Percentiles rank a stretch among this genome's conserved stretches.
phyloP scores from a whole-genome alignment of 345 rosid species.

The Nephelium lappaceum region DNA sequence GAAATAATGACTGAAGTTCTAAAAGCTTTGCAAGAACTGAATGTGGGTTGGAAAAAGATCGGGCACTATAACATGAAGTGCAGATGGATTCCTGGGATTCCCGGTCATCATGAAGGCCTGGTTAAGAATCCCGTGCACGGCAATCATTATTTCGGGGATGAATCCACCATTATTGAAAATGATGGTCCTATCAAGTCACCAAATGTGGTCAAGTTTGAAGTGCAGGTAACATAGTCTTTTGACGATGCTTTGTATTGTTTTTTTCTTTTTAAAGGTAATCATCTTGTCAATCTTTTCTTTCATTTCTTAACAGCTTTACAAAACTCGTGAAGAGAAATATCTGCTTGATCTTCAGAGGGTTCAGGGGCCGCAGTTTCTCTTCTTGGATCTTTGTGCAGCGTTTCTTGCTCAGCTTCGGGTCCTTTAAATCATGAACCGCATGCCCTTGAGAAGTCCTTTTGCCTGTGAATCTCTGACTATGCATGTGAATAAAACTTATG shows the following conservation, averaged over 20 bases:
- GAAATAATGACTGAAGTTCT: slow-evolving; percentile 91
- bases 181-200: slow-evolving; percentile 46
- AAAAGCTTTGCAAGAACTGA: slow-evolving; percentile 80
- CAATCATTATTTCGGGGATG: slow-evolving; percentile 71
- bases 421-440: slow-evolving; percentile 39
- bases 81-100: slow-evolving; percentile 71
- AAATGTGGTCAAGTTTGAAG: slow-evolving; percentile 85
- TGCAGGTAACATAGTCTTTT: slow-evolving; percentile 62
- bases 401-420: slow-evolving; percentile 87
- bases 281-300: neutral
- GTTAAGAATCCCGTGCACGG: slow-evolving; percentile 52
- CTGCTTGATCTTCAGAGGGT: slow-evolving; percentile 86
- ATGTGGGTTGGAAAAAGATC: slow-evolving; percentile 93
- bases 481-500: slow-evolving; percentile 38
- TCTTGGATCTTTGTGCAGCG: slow-evolving; percentile 91
- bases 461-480: slow-evolving; percentile 19
- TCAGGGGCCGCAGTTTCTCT: slow-evolving; percentile 83
- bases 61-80: slow-evolving; percentile 97
- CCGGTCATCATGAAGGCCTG: slow-evolving; percentile 69
- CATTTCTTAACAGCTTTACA: slow-evolving; percentile 67
- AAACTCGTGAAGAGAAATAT: slow-evolving; percentile 84
- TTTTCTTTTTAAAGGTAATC: neutral
- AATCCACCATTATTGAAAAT: slow-evolving; percentile 58
- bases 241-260: neutral
- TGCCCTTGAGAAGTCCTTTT: slow-evolving; percentile 16